These are phyloP conservation scores for Grigorovia transvaalensis DNA, from an alignment of 805 yeast genomes.

Conservation along the genomic window DNA sequence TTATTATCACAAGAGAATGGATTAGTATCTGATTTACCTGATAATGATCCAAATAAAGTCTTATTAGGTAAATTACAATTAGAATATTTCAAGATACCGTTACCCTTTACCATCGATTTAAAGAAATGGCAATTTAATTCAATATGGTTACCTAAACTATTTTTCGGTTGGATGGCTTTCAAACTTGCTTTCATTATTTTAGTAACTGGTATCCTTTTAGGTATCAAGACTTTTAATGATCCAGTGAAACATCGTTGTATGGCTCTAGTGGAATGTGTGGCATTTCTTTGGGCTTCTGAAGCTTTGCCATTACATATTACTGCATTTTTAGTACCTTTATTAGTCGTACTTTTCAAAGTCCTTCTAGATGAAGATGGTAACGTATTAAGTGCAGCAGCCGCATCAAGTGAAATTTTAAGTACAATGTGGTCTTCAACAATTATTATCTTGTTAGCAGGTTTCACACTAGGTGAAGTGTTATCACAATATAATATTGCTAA, in stretches of 20 bases:
- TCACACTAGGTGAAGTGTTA: conserved; percentile 86
- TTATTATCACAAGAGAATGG: conserved; percentile 46
- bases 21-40: conserved; percentile 19
- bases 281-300: conserved; percentile 92
- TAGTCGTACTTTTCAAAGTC: conserved; percentile 63
- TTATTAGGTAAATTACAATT: conserved; percentile 25
- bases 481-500: conserved; percentile 86
- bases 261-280: conserved; percentile 51
- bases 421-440: conserved; percentile 95
- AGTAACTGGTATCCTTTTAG: conserved; percentile 43
- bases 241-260: conserved; percentile 51
- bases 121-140: conserved; percentile 3
- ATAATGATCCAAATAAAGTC: conserved; percentile 11
- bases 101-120: conserved; percentile 20
- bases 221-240: conserved; percentile 54
- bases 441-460: conserved; percentile 84
- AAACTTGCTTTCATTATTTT: conserved; percentile 40
- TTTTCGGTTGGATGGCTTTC: conserved; percentile 39
- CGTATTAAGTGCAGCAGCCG: conserved; percentile 55
- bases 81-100: conserved; percentile 26
- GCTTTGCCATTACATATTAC: conserved; percentile 88
- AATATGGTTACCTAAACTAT: conserved; percentile 35
- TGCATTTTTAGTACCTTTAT: conserved; percentile 70
- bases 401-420: conserved; percentile 58
- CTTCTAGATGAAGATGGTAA: conserved; percentile 39